phyloP scores from a whole-genome alignment of 345 rosid genomes.

The Carallia pectinifolia region DNA sequence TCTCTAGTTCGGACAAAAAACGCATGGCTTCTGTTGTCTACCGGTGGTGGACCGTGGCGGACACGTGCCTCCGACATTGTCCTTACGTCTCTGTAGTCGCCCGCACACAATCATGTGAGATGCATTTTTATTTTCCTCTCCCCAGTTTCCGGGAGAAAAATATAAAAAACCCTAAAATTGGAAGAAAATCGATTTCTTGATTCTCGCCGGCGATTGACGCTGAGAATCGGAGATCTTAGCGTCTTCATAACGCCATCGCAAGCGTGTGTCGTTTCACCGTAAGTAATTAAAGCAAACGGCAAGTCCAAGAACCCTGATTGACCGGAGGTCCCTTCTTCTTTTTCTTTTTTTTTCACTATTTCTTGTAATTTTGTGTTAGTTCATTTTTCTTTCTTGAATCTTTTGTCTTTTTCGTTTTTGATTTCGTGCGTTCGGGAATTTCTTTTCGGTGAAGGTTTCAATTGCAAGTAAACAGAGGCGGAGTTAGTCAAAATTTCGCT shows the following conservation, averaged over 20 bases:
- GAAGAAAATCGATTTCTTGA: conserved; percentile 12
- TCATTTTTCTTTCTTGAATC: not conserved
- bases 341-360: not conserved
- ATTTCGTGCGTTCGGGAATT: not conserved
- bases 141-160: not conserved
- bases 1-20: no score
- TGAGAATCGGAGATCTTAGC: conserved; percentile 38
- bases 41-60: conserved; percentile 10
- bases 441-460: conserved; percentile 45
- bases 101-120: no score
- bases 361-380: not conserved
- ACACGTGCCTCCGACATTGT: conserved; percentile 13
- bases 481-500: conserved; percentile 89
- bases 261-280: conserved; percentile 74
- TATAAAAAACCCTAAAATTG: not conserved
- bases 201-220: no score
- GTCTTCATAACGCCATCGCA: conserved; percentile 93
- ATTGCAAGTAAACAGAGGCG: conserved; percentile 34
- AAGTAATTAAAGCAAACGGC: conserved; percentile 53
- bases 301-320: conserved; percentile 35
- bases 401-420: not conserved
- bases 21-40: not conserved
- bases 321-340: conserved; percentile 48
- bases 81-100: no score
- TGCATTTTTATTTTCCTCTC: no score